Evolutionary conservation across 2,329 filamentous ascomycete species (phyloP).

Genomic region (Lithohypha guttulata): DNA sequence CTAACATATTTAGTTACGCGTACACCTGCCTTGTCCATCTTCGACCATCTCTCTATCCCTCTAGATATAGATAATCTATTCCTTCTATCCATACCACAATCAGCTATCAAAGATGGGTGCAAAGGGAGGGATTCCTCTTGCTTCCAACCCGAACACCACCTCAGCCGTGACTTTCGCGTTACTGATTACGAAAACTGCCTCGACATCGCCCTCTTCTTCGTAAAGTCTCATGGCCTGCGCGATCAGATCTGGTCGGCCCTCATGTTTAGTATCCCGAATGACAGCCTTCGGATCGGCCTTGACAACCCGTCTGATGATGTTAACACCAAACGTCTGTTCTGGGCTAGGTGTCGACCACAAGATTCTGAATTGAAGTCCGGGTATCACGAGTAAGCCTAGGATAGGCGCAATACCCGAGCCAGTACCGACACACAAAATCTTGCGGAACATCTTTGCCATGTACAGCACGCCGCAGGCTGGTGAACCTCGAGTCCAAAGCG

Average conservation of each 20-base stretch:
- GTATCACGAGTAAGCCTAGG: conserved; percentile 47
- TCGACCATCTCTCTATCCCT: no score
- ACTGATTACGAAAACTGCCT: conserved; percentile 30
- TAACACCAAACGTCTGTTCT: conserved; percentile 25
- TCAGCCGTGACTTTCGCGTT: conserved; percentile 28
- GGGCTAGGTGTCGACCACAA: conserved; percentile 28
- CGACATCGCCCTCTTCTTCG: conserved; percentile 24
- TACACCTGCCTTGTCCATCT: no score
- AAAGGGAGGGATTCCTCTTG: conserved; percentile 28
- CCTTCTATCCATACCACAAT: background rate
- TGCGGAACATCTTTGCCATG: conserved; percentile 53
- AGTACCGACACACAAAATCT: conserved; percentile 57
- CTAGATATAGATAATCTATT: no score
- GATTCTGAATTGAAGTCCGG: conserved; percentile 17
- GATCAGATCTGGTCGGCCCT: conserved; percentile 38
- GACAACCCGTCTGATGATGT: conserved; percentile 25
- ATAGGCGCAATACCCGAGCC: conserved; percentile 62
- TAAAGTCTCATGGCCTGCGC: conserved; percentile 25
- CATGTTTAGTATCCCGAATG: conserved; percentile 28
- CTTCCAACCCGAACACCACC: conserved; percentile 31
- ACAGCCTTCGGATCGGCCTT: conserved; percentile 26
- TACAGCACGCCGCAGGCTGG: conserved; percentile 57
- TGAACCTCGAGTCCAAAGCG: conserved; percentile 56
- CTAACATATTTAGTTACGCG: no score
- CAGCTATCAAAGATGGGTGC: conserved; percentile 28